A percentile compares a stretch with the other conserved stretches of the same genome.
Evolutionary conservation across 345 rosid species (phyloP).

Genomic region (Microthlaspi erraticum): DNA sequence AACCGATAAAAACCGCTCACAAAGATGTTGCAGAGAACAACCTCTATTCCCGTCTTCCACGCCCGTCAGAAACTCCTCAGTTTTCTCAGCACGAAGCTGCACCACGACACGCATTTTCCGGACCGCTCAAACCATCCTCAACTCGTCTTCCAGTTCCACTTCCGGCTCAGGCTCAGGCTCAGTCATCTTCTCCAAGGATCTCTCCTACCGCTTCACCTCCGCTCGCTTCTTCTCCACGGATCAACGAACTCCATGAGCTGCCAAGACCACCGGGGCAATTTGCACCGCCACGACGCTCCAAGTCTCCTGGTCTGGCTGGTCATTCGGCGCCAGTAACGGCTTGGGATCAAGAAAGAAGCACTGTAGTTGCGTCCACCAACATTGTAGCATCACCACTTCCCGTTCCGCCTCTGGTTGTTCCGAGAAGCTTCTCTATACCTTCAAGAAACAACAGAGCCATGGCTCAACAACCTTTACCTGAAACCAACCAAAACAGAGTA

Average conservation of each 20-base stretch:
- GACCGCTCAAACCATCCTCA: conserved; percentile 68
- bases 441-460: conserved; percentile 71
- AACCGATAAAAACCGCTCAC: conserved; percentile 66
- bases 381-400: conserved; percentile 86
- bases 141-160: conserved; percentile 48
- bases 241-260: conserved; percentile 94
- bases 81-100: conserved; percentile 42
- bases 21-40: conserved; percentile 42
- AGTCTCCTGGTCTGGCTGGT: conserved; percentile 57
- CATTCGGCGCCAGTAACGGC: conserved; percentile 78
- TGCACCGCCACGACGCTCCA: conserved; percentile 54
- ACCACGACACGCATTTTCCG: conserved; percentile 62
- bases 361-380: conserved; percentile 46
- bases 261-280: conserved; percentile 75
- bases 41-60: conserved; percentile 62
- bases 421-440: conserved; percentile 90
- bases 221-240: conserved; percentile 73
- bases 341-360: conserved; percentile 65
- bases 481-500: conserved; percentile 50
- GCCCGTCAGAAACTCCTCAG: conserved; percentile 63
- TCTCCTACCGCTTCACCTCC: conserved; percentile 94
- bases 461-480: conserved; percentile 49
- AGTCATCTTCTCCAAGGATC: conserved; percentile 65
- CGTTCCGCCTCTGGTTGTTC: conserved; percentile 63
- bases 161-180: conserved; percentile 34